Evolutionary conservation across 108 stramenopile genomes (phyloP), one percentile per base, ranked within the genome.

Genomic region (Discostella stelligeroides): DNA sequence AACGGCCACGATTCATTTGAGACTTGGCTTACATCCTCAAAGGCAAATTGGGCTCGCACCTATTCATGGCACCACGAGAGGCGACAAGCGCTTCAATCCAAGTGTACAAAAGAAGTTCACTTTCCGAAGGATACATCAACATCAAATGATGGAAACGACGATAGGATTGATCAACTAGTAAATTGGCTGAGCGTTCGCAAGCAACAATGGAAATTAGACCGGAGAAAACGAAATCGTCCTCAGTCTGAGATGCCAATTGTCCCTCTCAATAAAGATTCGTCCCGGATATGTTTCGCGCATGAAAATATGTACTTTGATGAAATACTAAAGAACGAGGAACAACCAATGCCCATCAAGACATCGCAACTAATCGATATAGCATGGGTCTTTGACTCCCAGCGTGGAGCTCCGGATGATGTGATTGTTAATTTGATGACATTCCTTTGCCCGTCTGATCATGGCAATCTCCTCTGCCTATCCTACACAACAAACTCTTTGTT

Each of bases 361-460:
- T 58, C 75, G 21, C 61, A 42, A 23, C 86, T 82, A 0, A 63
- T 89, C 43, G 88, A 92, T 65, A 77, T 92, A 34, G 60, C 61
- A 24, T 82, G 83, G 55, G 41, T 92, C 11, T 86, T 92, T 70
- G 82, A 89, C 49, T 63, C 84, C 7, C 42, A 72, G 2, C 54
- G 76, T 28, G 86, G 86, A 6, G 81, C 79, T 40, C 91, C 91
- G 8, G 91, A 92, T 70, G 91, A 92, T 63, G 76, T 88, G 10
- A 60, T 89, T 17, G 78, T 73, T 0, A 73, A 86, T 45, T 73
- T 82, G 17, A 73, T 92, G 50, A 25, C 40, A 42, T 92, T 68
- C 60, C 51, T 92, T 12, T 59, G 64, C 14, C 78, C 70, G 24
- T 64, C 50, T 25, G 91, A 92, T 43, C 87, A 89, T 55, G 76